A percentile compares a stretch with the other conserved stretches of the same genome.
phyloP scores from a whole-genome alignment of 441 rosid genomes.

The Euphorbia celastroides region DNA sequence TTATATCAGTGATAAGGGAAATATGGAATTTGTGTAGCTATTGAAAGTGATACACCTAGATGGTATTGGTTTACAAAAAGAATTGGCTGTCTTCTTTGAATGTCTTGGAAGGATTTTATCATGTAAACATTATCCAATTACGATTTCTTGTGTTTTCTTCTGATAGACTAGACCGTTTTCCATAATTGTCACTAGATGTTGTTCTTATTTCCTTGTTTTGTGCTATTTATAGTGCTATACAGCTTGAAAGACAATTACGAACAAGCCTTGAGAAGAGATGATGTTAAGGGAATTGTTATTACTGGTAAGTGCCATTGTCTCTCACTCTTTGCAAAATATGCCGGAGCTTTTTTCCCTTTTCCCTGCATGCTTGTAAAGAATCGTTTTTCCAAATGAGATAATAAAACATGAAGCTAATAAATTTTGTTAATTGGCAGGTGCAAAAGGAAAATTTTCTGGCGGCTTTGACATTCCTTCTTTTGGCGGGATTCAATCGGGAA shows the following conservation, averaged over 20 bases:
- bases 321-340: not conserved
- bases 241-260: conserved; percentile 73
- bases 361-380: not conserved
- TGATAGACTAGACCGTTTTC: not conserved
- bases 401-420: conserved; percentile 13
- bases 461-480: conserved; percentile 86
- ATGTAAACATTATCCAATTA: not conserved
- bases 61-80: not conserved
- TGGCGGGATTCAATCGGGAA: conserved; percentile 52
- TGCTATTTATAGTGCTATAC: conserved; percentile 45
- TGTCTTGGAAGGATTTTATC: not conserved
- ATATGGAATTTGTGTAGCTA: not conserved
- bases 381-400: conserved; percentile 8
- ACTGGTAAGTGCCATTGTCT: conserved; percentile 41
- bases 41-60: not conserved
- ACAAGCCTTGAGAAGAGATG: conserved; percentile 71
- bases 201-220: conserved; percentile 7
- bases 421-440: conserved; percentile 44
- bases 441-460: conserved; percentile 89
- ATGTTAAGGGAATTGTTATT: conserved; percentile 91
- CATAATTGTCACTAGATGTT: not conserved
- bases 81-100: not conserved
- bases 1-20: not conserved
- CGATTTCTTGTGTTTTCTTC: not conserved
- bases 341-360: not conserved